Conservation (phyloP, 129 eudicot genomes). For the Smallanthus sonchifolius region DNA sequence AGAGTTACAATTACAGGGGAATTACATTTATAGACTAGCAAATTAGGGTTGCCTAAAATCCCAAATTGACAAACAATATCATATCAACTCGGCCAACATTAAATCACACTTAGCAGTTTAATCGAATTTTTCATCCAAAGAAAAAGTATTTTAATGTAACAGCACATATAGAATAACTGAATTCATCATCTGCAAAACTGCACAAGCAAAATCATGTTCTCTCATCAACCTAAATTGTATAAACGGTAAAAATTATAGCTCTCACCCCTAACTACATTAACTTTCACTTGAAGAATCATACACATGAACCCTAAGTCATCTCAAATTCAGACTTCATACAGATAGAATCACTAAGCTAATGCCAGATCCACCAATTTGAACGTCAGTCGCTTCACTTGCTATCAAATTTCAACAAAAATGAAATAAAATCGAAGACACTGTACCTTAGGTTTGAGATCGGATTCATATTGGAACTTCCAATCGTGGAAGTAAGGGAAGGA, state of each 20-base stretch:
- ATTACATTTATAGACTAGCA: too few relatives aligned
- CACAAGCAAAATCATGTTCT: neutral
- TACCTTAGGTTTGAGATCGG: constrained; percentile 94
- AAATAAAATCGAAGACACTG: neutral
- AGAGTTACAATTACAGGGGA: too few relatives aligned
- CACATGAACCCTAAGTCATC: neutral
- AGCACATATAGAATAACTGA: constrained; percentile 1
- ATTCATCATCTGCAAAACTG: neutral
- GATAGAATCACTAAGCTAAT: neutral
- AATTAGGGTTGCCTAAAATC: constrained; percentile 1
- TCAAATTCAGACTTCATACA: neutral
- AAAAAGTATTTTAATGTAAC: neutral
- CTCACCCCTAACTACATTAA: neutral
- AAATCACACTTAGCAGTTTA: neutral
- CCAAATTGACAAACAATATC: neutral
- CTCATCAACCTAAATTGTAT: neutral
- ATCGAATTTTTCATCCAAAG: neutral
- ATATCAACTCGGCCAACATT: neutral
- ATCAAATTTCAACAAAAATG: neutral
- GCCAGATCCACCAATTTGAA: constrained; percentile 25
- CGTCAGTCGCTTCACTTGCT: constrained; percentile 2
- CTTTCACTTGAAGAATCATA: neutral
- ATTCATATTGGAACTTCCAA: constrained; percentile 60
- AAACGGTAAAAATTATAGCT: neutral
- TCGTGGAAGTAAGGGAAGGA: constrained; percentile 71